Conservation (phyloP, 176 grass and related monocot genomes). For the Eragrostis curvula region DNA sequence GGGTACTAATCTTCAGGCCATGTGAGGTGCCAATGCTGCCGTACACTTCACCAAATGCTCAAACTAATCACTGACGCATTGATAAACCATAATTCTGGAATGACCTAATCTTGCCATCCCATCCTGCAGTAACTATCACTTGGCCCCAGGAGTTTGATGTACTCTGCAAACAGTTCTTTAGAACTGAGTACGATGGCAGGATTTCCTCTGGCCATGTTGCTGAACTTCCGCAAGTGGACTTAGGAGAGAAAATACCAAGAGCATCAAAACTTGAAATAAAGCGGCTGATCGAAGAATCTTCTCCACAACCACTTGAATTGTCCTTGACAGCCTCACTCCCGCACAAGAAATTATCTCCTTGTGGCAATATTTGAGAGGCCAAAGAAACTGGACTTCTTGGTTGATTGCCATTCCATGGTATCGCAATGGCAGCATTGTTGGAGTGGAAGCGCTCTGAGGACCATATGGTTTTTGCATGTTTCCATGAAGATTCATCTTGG, state of each 20-base stretch:
- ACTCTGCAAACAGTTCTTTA: slow-evolving; percentile 65
- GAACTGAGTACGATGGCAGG: slow-evolving; percentile 50
- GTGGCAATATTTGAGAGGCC: slow-evolving; percentile 40
- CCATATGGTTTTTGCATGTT: slow-evolving; percentile 68
- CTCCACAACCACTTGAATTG: slow-evolving; percentile 19
- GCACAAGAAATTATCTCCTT: slow-evolving; percentile 30
- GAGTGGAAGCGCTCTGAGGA: slow-evolving; percentile 80
- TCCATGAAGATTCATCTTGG: slow-evolving; percentile 48
- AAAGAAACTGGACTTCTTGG: slow-evolving; percentile 37
- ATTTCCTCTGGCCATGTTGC: slow-evolving; percentile 97
- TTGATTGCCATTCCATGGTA: slow-evolving; percentile 73
- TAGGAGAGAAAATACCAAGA: slow-evolving; percentile 64
- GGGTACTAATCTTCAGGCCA: slow-evolving; percentile 45
- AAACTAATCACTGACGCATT: slow-evolving; percentile 49
- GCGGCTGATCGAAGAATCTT: slow-evolving; percentile 36
- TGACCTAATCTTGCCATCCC: slow-evolving; percentile 75
- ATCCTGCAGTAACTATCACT: slow-evolving; percentile 86
- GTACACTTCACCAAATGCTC: slow-evolving; percentile 36
- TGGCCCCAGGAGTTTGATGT: slow-evolving; percentile 79
- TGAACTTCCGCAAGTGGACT: slow-evolving; percentile 55
- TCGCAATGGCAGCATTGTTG: slow-evolving; percentile 63
- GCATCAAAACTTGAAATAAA: slow-evolving; percentile 39
- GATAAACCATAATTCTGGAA: slow-evolving; percentile 93
- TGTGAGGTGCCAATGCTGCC: slow-evolving; percentile 46
- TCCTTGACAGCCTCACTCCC: slow-evolving; percentile 12